Percentiles rank a stretch among this genome's conserved stretches.
Conservation (phyloP, 306 rosid genomes). For the Heteromeles arbutifolia region DNA sequence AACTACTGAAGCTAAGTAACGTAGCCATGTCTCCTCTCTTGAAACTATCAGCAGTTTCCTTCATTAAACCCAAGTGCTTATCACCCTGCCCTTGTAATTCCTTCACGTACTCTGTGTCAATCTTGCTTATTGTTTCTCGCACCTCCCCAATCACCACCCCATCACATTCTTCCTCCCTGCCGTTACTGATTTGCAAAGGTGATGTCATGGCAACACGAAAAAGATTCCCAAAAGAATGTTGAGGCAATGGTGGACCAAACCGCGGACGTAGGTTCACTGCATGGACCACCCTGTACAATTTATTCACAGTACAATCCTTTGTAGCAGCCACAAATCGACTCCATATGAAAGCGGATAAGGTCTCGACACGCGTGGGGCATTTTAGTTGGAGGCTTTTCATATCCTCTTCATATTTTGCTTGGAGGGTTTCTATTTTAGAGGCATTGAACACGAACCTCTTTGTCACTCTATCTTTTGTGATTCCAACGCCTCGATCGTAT, state of each 20-base stretch:
- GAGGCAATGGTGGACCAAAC: neutral
- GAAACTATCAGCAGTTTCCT: neutral
- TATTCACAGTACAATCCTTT: neutral
- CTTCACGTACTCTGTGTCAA: neutral
- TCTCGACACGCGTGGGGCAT: neutral
- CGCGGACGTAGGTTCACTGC: neutral
- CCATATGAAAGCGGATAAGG: conserved; percentile 5
- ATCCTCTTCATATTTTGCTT: neutral
- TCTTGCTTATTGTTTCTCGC: conserved; percentile 18
- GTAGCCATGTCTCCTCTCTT: neutral
- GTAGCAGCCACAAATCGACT: neutral
- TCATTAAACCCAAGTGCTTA: neutral
- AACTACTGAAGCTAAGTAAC: neutral
- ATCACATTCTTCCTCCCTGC: neutral
- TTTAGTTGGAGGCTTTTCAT: neutral
- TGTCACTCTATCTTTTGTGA: neutral
- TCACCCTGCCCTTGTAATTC: neutral
- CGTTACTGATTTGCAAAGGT: neutral
- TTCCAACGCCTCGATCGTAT: conserved; percentile 6
- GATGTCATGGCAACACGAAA: neutral
- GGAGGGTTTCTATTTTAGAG: neutral
- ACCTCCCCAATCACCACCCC: conserved; percentile 12
- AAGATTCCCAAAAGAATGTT: neutral
- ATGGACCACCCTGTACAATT: neutral
- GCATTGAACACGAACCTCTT: conserved; percentile 11